Base-by-base conservation (phyloP, 2,329 filamentous ascomycete species). In the Sclerotinia spermophila region DNA sequence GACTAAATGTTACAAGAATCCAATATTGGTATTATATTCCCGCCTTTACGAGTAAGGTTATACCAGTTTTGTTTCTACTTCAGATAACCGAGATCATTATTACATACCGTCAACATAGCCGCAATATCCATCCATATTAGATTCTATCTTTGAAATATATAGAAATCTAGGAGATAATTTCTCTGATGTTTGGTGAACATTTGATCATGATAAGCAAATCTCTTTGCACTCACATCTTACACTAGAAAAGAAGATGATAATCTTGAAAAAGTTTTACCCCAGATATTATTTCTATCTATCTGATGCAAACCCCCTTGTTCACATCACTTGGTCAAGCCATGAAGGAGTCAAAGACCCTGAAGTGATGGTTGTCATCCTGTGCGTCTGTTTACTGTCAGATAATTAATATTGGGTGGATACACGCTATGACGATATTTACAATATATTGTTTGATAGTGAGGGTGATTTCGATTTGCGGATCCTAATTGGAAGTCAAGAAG, bases 401-500 rank as follows among this genome's bases (percentile, higher is more conserved):
- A 53, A 58, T 68, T 8, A n/a, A 45, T 48, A 59, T 45, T 48
- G 21, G 40, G 21, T 59, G 38, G 66, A 27, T n/a, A 42, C 40
- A 58, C 65, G 38, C 51, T 45, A 58, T 67, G 65, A 58, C 51
- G 62, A 66, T 53, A 66, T 66, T 30, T 53, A 27, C 35, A 30
- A 45, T 62, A 48, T 45, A 51, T 64, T 45, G 35, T 21, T 45
- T 67, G 40, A 35, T 58, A 38, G 62, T 33, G 62, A 40, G 48
- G 19, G 45, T 66, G 30, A 66, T 66, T 53, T 55, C 35, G 35
- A 21, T 66, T 66, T 66, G 64, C 24, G 24, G 24, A 55, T 55
- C 45, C 13, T 17, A n/a, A 64, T 58, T 51, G 61, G 24, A 38
- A 15, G 38, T 38, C n/a, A 24, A 55, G 38, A 55, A 40, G 27